These are phyloP conservation scores for Diospyros lotus DNA, from an alignment of 148 eudicot species.

Conservation along the genomic window DNA sequence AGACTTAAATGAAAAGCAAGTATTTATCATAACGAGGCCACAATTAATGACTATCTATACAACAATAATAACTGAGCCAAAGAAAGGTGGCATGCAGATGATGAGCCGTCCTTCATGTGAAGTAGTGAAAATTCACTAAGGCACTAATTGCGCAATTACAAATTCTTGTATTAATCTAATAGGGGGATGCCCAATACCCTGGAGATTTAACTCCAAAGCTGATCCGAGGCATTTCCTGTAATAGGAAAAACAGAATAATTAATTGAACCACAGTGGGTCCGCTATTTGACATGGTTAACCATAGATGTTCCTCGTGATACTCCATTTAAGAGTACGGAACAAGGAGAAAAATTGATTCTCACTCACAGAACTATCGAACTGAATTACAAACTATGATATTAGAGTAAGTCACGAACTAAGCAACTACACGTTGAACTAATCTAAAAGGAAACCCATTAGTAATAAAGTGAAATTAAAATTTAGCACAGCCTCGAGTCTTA, in stretches of 20 bases:
- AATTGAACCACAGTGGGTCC: neutral
- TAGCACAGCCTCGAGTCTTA: neutral
- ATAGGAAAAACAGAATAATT: neutral
- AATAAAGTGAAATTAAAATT: neutral
- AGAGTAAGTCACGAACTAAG: neutral
- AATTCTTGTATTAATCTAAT: neutral
- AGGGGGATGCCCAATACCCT: neutral
- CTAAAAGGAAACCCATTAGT: neutral
- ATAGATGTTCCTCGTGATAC: neutral
- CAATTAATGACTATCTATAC: neutral
- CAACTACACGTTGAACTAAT: neutral
- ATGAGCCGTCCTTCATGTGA: neutral
- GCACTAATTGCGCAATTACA: too few relatives aligned
- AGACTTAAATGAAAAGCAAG: neutral
- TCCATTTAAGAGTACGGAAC: neutral
- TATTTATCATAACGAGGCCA: conserved; percentile 1
- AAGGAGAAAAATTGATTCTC: neutral
- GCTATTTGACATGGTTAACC: neutral
- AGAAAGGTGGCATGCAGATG: neutral
- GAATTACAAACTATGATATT: neutral
- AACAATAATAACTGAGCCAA: neutral
- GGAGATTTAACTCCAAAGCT: neutral
- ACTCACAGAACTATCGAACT: too few relatives aligned
- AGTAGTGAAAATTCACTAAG: too few relatives aligned
- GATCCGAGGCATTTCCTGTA: neutral